Conservation (phyloP, 2,329 filamentous ascomycete species). For the Thielaviopsis ethacetica region DNA sequence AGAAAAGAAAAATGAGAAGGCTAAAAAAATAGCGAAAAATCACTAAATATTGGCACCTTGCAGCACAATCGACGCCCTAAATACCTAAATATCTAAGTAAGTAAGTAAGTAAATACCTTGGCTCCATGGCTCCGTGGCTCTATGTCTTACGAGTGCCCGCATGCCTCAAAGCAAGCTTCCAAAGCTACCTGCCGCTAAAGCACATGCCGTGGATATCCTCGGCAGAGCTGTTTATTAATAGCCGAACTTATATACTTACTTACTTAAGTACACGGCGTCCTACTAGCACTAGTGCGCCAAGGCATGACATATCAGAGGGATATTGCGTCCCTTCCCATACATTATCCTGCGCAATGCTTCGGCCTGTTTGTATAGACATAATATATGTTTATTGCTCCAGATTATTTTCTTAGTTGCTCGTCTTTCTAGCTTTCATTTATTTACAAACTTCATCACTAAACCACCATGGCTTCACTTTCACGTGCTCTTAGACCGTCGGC, state of each 20-base stretch:
- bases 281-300: not conserved
- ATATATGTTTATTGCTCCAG: too few species aligned
- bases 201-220: conserved; percentile 16
- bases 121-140: too few species aligned
- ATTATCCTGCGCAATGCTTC: too few species aligned
- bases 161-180: not conserved
- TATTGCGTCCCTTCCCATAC: too few species aligned
- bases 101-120: too few species aligned
- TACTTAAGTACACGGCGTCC: too few species aligned
- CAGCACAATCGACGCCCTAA: not conserved
- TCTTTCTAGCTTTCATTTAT: not conserved
- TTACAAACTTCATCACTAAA: not conserved
- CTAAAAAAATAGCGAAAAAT: not conserved
- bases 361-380: not conserved
- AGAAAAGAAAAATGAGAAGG: not conserved
- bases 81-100: too few species aligned
- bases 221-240: conserved; percentile 8
- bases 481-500: conserved; percentile 9
- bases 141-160: not conserved
- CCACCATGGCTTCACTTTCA: conserved; percentile 11
- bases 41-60: not conserved
- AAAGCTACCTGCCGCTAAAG: not conserved
- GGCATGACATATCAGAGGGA: not conserved
- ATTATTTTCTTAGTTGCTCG: not conserved
- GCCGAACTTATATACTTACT: not conserved